Base-by-base conservation (phyloP, 306 rosid genomes). In the Quercus gilva region DNA sequence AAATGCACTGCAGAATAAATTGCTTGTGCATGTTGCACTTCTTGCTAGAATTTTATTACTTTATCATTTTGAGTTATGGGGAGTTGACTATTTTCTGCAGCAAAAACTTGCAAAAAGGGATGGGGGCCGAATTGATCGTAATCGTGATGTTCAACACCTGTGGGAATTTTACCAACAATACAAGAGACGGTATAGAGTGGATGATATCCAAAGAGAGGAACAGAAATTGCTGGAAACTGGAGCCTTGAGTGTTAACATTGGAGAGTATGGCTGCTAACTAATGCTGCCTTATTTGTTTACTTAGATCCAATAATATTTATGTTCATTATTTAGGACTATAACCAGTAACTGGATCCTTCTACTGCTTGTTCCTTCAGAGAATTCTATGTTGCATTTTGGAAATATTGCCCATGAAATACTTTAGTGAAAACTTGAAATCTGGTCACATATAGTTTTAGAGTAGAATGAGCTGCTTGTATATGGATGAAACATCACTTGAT, bases 91-190 rank as follows among this genome's bases (percentile, higher is more conserved):
- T 83, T 33, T 85, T 43, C 63, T 84, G 51, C 88, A 95, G 98
- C 98, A 93, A 95, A 92, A 95, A 90, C 87, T 87, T 87, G 92
- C 88, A 21, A 89, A 83, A 87, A 89, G 84, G 90, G 99, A 85
- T 78, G 99, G 99, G 49, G 91, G 61, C 41, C 84, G 23, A n/a
- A 85, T 91, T 74, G 98, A 95, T 80, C 98, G 96, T 61, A 82
- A 89, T 84, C 94, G 63, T n/a, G 98, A 93, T 88, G 84, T 87
- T 74, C 92, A 95, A 77, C 85, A 80, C 83, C 89, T 95, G 49
- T 93, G 98, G 98, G 90, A 91, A 68, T 95, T 95, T 84, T 95
- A 95, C 78, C 84, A 84, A 81, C 90, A 80, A 25, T 93, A 89
- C 84, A 95, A 93, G 88, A 87, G 60, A 70, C 87, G n/a, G 2